Conservation (phyloP, 306 rosid species). For the Vigna unguiculata region DNA sequence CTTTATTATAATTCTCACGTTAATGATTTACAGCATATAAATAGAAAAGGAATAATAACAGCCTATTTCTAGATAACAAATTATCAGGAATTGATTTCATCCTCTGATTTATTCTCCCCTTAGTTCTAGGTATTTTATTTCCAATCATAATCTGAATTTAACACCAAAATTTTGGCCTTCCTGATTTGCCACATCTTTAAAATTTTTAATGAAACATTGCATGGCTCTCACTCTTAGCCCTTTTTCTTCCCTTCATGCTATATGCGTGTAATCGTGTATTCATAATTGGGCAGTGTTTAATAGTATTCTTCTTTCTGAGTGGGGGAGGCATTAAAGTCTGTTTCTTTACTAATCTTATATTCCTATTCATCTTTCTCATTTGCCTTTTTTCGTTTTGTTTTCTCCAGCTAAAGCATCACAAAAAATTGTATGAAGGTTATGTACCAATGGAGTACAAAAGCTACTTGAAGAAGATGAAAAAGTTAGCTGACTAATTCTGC, state of each 20-base stretch:
- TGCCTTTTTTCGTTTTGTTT: constrained; percentile 18
- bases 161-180: no score
- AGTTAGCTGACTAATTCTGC: constrained; percentile 58
- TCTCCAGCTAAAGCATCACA: constrained; percentile 80
- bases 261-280: neutral
- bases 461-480: constrained; percentile 92
- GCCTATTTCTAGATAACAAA: no score
- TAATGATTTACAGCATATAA: no score
- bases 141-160: no score
- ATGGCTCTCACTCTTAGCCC: neutral
- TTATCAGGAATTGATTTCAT: no score
- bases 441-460: constrained; percentile 86
- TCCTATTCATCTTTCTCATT: neutral
- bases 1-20: no score
- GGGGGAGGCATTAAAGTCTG: constrained; percentile 5
- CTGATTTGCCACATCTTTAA: neutral
- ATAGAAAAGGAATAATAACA: no score
- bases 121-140: no score
- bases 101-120: no score
- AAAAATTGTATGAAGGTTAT: constrained; percentile 82
- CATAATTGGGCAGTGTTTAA: constrained; percentile 16
- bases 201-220: constrained; percentile 1
- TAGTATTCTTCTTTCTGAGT: constrained; percentile 19
- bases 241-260: neutral
- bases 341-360: constrained; percentile 29